Evolutionary conservation across 202 grass and related monocot species (phyloP).

Genomic region (Setaria italica): DNA sequence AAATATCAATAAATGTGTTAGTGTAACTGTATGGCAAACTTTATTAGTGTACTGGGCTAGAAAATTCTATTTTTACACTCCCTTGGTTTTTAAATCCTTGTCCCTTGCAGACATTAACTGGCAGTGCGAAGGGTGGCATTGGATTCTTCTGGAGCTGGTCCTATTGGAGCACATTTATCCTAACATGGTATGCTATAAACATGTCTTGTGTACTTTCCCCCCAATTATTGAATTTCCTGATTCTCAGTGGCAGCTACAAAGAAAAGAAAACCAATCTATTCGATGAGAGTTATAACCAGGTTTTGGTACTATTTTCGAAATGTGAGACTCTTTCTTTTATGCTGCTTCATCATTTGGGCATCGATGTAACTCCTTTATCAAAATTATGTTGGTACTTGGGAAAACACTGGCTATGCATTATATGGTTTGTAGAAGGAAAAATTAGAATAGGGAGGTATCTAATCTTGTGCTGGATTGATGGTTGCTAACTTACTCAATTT

Average conservation of each 20-base stretch:
- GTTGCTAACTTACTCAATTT: slow-evolving; percentile 33
- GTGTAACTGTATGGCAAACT: slow-evolving; percentile 22
- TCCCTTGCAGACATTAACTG: slow-evolving; percentile 74
- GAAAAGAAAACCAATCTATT: neutral
- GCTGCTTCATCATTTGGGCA: slow-evolving; percentile 28
- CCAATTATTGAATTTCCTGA: slow-evolving; percentile 4
- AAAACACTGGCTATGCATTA: neutral
- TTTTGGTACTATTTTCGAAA: slow-evolving; percentile 24
- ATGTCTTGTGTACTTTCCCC: slow-evolving; percentile 12
- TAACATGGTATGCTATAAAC: slow-evolving; percentile 81
- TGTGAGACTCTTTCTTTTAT: slow-evolving; percentile 12
- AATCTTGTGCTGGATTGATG: slow-evolving; percentile 12
- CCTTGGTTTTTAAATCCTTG: slow-evolving; percentile 28
- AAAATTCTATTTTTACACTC: slow-evolving; percentile 1
- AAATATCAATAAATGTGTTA: no score
- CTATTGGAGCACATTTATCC: slow-evolving; percentile 99
- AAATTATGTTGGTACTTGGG: slow-evolving; percentile 22
- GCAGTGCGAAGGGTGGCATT: slow-evolving; percentile 76
- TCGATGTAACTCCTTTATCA: slow-evolving; percentile 12
- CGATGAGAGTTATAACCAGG: slow-evolving; percentile 15
- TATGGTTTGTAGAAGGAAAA: slow-evolving; percentile 29
- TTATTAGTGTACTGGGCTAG: slow-evolving; percentile 3
- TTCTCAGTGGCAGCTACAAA: slow-evolving; percentile 10
- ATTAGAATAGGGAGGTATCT: slow-evolving; percentile 34
- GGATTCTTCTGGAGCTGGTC: slow-evolving; percentile 99